Percentiles rank a stretch among this genome's conserved stretches.
phyloP scores from a whole-genome alignment of 768 basidiomycete species.

The Pilatotrama ljubarskyi region DNA sequence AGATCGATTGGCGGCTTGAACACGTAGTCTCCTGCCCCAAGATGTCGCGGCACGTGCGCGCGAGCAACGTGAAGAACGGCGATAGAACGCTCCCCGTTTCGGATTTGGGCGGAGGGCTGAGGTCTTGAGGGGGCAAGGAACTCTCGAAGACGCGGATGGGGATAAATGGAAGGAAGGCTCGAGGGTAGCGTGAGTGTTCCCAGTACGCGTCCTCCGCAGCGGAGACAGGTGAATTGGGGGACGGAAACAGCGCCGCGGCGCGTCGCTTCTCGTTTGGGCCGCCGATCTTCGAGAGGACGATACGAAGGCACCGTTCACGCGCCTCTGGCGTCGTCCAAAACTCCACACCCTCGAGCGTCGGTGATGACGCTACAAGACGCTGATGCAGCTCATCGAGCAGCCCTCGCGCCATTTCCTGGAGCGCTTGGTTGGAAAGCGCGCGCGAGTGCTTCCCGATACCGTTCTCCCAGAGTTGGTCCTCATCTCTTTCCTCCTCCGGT shows the following conservation, averaged over 20 bases:
- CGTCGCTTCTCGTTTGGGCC: slow-evolving; percentile 66
- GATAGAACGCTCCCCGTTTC: slow-evolving; percentile 7
- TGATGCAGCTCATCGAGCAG: slow-evolving; percentile 64
- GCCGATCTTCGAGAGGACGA: slow-evolving; percentile 74
- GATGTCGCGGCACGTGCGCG: slow-evolving; percentile 53
- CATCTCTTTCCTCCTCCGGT: neutral
- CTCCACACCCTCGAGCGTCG: slow-evolving; percentile 37
- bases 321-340: slow-evolving; percentile 88
- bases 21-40: slow-evolving; percentile 43
- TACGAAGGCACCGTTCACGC: slow-evolving; percentile 67
- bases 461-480: slow-evolving; percentile 2
- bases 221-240: neutral
- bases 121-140: slow-evolving; percentile 21
- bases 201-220: slow-evolving; percentile 55
- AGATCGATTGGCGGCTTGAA: neutral
- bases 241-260: slow-evolving; percentile 59
- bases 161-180: slow-evolving; percentile 54
- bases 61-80: slow-evolving; percentile 51
- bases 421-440: slow-evolving; percentile 68
- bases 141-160: slow-evolving; percentile 56
- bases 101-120: neutral
- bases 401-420: slow-evolving; percentile 70
- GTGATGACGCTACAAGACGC: slow-evolving; percentile 34
- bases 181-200: slow-evolving; percentile 58
- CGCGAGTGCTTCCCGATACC: slow-evolving; percentile 57